Evolutionary conservation across 1,284 basidiomycete species (phyloP), one percentile per base, ranked within the genome.

Genomic region (Cryptococcus deneoformans): DNA sequence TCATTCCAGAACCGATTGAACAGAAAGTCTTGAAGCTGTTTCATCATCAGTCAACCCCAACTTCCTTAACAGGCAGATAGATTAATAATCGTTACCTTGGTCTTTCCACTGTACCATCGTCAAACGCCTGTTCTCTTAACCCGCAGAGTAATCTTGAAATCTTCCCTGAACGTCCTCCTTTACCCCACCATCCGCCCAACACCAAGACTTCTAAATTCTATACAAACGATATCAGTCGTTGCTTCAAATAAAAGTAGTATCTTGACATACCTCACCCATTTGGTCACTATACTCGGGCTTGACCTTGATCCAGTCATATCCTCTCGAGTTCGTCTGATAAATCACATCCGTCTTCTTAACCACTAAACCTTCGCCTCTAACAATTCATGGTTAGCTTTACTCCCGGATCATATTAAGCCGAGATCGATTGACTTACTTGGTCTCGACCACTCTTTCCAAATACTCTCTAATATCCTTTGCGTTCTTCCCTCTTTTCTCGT

Each of bases 301-400:
- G 40, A 94, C 88, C 77, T 97, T 97, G 68, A 94, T 85, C 92
- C 94, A 97, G 66, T 91, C 88, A 68, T 86, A 84, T 65, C 88
- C 90, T 53, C 93, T 82, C 1, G 89, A 90, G 67, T 92, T 92
- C 48, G 94, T 79, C 11, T 85, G 80, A 74, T 98, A 98, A 58
- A 85, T 82, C 0, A 87, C 85, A 48, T 84, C 79, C 0, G 87
- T 86, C 66, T 90, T 87, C 76, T 97, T 98, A 59, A 97, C 82
- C 5, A 97, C 88, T 10, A 98, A 79, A 0, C 94, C 94, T 77
- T 96, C 94, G 5, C 93, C 93, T 57, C 89, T 85, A 24, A 29
- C 29, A 29, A 29, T 29, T 29, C 29, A 29, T 29, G 29, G 29
- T 29, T 29, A 29, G 29, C 3, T 29, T 29, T 29, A 29, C 29